These are phyloP conservation scores for Clonostachys solani DNA, from an alignment of 2,329 filamentous ascomycete genomes.

Conservation along the genomic window DNA sequence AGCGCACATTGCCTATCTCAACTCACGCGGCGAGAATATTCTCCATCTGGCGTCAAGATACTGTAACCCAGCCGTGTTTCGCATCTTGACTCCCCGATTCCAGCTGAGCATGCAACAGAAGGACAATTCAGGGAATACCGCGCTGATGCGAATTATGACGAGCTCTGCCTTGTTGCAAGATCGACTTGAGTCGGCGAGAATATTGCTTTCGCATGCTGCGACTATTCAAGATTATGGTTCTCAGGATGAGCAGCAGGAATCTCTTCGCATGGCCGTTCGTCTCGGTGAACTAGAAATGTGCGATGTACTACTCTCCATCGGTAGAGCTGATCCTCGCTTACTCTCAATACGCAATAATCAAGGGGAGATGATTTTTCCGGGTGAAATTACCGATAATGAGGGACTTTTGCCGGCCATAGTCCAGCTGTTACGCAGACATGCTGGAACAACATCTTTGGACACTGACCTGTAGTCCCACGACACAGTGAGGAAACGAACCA, in stretches of 20 bases:
- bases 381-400: too few species aligned
- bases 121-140: not conserved
- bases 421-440: too few species aligned
- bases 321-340: too few species aligned
- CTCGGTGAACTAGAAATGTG: too few species aligned
- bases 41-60: not conserved
- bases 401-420: too few species aligned
- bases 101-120: not conserved
- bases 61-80: not conserved
- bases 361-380: too few species aligned
- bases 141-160: not conserved
- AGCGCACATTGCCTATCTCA: not conserved
- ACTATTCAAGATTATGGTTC: not conserved
- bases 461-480: too few species aligned
- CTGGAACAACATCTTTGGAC: too few species aligned
- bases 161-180: not conserved
- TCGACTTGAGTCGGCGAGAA: not conserved
- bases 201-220: not conserved
- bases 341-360: too few species aligned
- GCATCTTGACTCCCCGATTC: not conserved
- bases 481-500: too few species aligned
- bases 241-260: not conserved
- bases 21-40: not conserved
- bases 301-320: too few species aligned
- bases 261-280: too few species aligned